These are phyloP conservation scores for Trypanosoma theileri DNA, from an alignment of 208 protist species.

Conservation along the genomic window DNA sequence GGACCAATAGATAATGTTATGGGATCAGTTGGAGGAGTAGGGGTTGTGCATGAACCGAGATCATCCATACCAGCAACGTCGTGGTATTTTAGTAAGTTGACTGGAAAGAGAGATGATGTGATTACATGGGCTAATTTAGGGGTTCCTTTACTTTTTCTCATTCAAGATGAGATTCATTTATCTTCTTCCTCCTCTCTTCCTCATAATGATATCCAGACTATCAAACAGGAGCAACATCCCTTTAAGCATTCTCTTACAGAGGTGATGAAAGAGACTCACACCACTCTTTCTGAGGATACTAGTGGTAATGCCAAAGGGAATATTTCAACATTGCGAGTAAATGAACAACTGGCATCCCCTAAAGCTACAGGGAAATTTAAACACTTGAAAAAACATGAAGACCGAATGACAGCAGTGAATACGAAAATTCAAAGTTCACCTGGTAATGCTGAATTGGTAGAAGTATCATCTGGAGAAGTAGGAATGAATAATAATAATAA, in stretches of 20 bases:
- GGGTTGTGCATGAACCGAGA: too few species aligned
- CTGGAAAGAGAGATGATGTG: background rate
- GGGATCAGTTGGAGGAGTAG: too few species aligned
- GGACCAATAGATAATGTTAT: too few species aligned
- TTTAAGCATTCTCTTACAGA: constrained; percentile 6
- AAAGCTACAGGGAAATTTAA: background rate
- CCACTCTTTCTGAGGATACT: background rate
- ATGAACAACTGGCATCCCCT: background rate
- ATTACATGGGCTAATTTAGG: constrained; percentile 2
- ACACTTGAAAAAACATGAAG: background rate
- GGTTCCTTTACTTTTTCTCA: constrained; percentile 26
- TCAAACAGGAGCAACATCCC: background rate
- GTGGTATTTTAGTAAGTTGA: constrained; percentile 9
- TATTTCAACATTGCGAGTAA: background rate
- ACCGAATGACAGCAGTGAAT: background rate
- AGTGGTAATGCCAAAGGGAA: background rate
- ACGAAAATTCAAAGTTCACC: background rate
- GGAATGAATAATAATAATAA: too few species aligned
- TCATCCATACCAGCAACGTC: background rate
- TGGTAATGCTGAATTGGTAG: too few species aligned
- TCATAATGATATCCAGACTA: background rate
- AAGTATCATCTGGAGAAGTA: background rate
- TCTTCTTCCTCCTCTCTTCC: background rate
- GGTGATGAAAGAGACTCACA: background rate
- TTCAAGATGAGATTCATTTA: constrained; percentile 8